Percentiles rank a stretch among this genome's conserved stretches.
Conservation (phyloP, 352 stramenopile genomes). For the Phytopythium chamaehyphon region DNA sequence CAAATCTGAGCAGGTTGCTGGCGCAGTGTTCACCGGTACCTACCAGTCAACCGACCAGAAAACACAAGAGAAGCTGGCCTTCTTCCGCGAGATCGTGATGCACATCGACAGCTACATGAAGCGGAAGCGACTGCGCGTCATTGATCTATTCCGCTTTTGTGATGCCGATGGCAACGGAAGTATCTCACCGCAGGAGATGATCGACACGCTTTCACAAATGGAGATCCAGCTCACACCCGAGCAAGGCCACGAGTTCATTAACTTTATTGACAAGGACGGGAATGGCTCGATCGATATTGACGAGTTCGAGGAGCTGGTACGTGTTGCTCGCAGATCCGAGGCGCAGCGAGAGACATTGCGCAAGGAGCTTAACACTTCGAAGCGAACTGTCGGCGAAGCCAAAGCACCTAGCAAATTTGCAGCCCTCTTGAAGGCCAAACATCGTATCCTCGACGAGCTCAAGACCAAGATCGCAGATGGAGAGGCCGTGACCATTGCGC, state of each 20-base stretch:
- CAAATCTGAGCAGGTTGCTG: conserved; percentile 12
- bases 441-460: conserved; percentile 67
- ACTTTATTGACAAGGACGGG: conserved; percentile 78
- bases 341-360: conserved; percentile 70
- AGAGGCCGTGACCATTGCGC: conserved; percentile 28
- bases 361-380: conserved; percentile 48
- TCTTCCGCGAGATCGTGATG: conserved; percentile 74
- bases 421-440: conserved; percentile 30
- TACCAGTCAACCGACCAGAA: conserved; percentile 70
- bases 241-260: conserved; percentile 66
- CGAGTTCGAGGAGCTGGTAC: conserved; percentile 81
- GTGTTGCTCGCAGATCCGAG: conserved; percentile 61
- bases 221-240: conserved; percentile 71
- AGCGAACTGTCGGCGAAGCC: conserved; percentile 21
- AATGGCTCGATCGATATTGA: conserved; percentile 84
- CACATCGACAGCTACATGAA: conserved; percentile 85
- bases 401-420: conserved; percentile 40
- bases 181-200: conserved; percentile 77
- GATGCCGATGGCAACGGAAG: conserved; percentile 75
- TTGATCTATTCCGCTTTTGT: conserved; percentile 85
- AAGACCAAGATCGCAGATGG: conserved; percentile 33
- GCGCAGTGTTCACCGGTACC: conserved; percentile 38
- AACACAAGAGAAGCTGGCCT: conserved; percentile 56
- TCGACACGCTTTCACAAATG: conserved; percentile 82
- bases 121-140: conserved; percentile 76